phyloP scores from a whole-genome alignment of 2,329 filamentous ascomycete species.

The Diaporthe eres region DNA sequence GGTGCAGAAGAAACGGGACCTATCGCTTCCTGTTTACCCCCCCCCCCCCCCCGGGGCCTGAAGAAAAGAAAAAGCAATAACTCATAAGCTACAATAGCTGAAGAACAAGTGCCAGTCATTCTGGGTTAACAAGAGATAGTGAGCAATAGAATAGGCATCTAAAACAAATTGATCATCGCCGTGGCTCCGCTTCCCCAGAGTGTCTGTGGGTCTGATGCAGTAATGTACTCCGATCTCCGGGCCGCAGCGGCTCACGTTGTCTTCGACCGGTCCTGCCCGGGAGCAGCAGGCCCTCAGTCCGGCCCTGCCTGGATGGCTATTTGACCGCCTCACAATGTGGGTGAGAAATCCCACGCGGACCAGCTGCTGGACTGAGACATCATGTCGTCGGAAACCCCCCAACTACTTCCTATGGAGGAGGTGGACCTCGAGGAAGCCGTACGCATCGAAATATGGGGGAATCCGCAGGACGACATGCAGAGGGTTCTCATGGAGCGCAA shows the following conservation, averaged over 20 bases:
- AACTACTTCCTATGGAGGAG: constrained; percentile 18
- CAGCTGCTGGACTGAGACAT: neutral
- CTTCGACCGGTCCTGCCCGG: too few species aligned
- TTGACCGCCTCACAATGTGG: neutral
- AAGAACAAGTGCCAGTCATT: neutral
- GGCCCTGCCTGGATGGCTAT: neutral
- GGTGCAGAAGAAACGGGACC: neutral
- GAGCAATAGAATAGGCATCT: neutral
- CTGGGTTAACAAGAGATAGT: neutral
- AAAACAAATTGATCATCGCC: neutral
- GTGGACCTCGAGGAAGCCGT: constrained; percentile 14
- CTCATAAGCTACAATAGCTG: too few species aligned
- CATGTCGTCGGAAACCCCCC: neutral
- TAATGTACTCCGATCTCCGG: constrained; percentile 7
- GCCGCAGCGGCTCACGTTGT: neutral
- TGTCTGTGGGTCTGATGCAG: neutral
- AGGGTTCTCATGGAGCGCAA: constrained; percentile 16
- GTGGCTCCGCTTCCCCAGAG: neutral
- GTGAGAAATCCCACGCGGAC: neutral
- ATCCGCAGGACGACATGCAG: constrained; percentile 17
- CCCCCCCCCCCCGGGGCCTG: too few species aligned
- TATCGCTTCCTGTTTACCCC: too few species aligned
- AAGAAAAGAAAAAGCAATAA: neutral
- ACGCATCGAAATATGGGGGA: constrained; percentile 13
- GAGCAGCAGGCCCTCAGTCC: neutral